These are phyloP conservation scores for Penstemon eatonii DNA, from an alignment of 257 asterid genomes.

Conservation along the genomic window DNA sequence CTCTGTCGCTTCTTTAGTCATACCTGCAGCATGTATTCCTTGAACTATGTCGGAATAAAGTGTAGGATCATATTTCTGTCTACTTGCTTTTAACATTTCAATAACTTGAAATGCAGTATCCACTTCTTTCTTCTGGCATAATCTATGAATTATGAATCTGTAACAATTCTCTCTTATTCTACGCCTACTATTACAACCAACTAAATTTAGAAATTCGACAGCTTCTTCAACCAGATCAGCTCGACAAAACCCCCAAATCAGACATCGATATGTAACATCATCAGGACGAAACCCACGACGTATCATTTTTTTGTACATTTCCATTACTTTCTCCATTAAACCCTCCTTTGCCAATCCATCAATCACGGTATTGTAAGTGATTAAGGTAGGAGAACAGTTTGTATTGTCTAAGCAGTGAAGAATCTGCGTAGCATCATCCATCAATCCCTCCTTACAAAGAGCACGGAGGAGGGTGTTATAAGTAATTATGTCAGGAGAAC, in stretches of 20 bases:
- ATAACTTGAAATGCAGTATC: slow-evolving; percentile 60
- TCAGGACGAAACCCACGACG: slow-evolving; percentile 64
- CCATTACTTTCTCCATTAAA: slow-evolving; percentile 66
- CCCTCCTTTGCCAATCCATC: slow-evolving; percentile 80
- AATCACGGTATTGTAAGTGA: slow-evolving; percentile 76
- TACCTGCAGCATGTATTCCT: slow-evolving; percentile 64
- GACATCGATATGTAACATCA: slow-evolving; percentile 72
- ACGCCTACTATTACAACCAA: slow-evolving; percentile 43
- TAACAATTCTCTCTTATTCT: slow-evolving; percentile 71
- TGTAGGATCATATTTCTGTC: slow-evolving; percentile 32
- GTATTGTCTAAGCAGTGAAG: slow-evolving; percentile 43
- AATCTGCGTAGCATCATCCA: slow-evolving; percentile 63
- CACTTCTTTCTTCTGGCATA: slow-evolving; percentile 59
- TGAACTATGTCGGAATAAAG: slow-evolving; percentile 47
- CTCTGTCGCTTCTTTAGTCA: slow-evolving; percentile 62
- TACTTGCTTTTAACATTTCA: slow-evolving; percentile 50
- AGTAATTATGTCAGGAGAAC: slow-evolving; percentile 71
- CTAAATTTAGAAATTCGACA: slow-evolving; percentile 51
- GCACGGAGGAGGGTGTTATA: slow-evolving; percentile 77
- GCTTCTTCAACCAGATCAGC: slow-evolving; percentile 77
- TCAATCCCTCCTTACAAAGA: slow-evolving; percentile 59
- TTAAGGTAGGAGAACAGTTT: slow-evolving; percentile 54
- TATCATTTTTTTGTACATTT: slow-evolving; percentile 60
- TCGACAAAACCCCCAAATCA: slow-evolving; percentile 83
- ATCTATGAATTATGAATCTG: slow-evolving; percentile 58